A percentile compares a stretch with the other conserved stretches of the same genome.
phyloP scores from a whole-genome alignment of 495 filamentous ascomycete genomes.

The Parmelia sp. region DNA sequence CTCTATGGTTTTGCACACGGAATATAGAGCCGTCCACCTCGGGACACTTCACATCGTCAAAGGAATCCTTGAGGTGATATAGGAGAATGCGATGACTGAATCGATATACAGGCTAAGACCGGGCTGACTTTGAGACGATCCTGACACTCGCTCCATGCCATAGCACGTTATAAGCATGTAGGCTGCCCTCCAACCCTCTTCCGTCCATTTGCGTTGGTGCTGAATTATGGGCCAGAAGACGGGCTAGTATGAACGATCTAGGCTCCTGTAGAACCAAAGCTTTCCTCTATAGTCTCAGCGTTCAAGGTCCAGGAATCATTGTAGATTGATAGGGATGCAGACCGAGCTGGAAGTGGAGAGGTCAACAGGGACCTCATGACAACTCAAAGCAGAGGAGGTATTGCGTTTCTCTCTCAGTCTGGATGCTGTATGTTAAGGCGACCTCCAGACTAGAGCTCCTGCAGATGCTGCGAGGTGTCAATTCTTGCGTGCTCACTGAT shows the following conservation, averaged over 20 bases:
- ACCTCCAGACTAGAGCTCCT: background rate
- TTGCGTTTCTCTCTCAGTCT: background rate
- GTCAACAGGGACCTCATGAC: background rate
- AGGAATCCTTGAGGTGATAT: background rate
- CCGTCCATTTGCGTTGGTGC: background rate
- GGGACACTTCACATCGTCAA: background rate
- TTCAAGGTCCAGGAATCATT: constrained; percentile 21
- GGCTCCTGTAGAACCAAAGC: background rate
- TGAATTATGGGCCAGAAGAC: background rate
- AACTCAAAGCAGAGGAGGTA: background rate
- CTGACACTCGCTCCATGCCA: constrained; percentile 3
- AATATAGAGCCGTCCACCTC: no score
- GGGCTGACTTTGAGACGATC: background rate
- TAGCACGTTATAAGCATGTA: background rate
- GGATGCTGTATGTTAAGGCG: background rate
- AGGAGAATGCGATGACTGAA: background rate
- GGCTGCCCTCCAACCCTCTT: background rate
- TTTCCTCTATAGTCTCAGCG: constrained; percentile 12
- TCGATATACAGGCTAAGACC: background rate
- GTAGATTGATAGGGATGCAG: constrained; percentile 14
- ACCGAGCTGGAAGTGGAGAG: constrained; percentile 11
- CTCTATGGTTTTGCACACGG: background rate
- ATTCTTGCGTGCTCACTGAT: background rate
- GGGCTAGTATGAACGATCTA: background rate
- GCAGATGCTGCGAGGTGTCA: background rate